A percentile compares a stretch with the other conserved stretches of the same genome.
Conservation (phyloP, 1,139 yeast genomes). For the Sugiyamaella neomexicana region DNA sequence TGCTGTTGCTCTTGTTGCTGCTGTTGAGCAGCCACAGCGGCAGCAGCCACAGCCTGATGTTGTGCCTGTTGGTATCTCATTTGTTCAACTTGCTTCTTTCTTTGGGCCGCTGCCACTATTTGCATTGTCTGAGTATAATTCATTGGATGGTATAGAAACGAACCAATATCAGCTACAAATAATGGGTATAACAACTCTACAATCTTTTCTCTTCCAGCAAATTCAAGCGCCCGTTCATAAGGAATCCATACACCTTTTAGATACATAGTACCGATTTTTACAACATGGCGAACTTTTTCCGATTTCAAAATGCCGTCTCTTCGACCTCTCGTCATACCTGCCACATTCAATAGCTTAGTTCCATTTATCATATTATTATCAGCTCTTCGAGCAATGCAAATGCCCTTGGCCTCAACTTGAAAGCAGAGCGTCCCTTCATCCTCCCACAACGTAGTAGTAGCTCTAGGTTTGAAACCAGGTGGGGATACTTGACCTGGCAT, state of each 20-base stretch:
- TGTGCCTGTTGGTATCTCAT: slow-evolving; percentile 27
- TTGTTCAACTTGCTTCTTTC: slow-evolving; percentile 35
- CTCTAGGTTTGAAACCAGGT: slow-evolving; percentile 66
- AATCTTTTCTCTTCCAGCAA: slow-evolving; percentile 85
- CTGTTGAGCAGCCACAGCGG: slow-evolving; percentile 11
- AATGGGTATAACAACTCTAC: slow-evolving; percentile 80
- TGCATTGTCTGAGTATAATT: slow-evolving; percentile 42
- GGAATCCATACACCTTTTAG: slow-evolving; percentile 97
- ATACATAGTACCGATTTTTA: slow-evolving; percentile 94
- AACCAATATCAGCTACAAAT: slow-evolving; percentile 79
- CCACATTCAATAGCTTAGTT: slow-evolving; percentile 83
- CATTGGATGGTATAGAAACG: slow-evolving; percentile 36
- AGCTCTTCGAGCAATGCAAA: slow-evolving; percentile 86
- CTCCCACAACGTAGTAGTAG: slow-evolving; percentile 95
- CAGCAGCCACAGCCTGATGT: slow-evolving; percentile 14
- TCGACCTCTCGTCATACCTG: slow-evolving; percentile 90
- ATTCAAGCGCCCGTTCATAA: slow-evolving; percentile 81
- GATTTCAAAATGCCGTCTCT: slow-evolving; percentile 84
- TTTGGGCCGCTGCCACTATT: slow-evolving; percentile 41
- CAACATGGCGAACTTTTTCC: slow-evolving; percentile 85
- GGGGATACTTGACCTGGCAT: slow-evolving; percentile 49
- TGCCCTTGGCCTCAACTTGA: slow-evolving; percentile 89
- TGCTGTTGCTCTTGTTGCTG: slow-evolving; percentile 23
- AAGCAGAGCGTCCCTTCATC: slow-evolving; percentile 91
- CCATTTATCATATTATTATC: slow-evolving; percentile 93